A percentile compares a stretch with the other conserved stretches of the same genome.
These are phyloP conservation scores for Penicillium odoratum DNA, from an alignment of 495 filamentous ascomycete genomes.

Conservation along the genomic window DNA sequence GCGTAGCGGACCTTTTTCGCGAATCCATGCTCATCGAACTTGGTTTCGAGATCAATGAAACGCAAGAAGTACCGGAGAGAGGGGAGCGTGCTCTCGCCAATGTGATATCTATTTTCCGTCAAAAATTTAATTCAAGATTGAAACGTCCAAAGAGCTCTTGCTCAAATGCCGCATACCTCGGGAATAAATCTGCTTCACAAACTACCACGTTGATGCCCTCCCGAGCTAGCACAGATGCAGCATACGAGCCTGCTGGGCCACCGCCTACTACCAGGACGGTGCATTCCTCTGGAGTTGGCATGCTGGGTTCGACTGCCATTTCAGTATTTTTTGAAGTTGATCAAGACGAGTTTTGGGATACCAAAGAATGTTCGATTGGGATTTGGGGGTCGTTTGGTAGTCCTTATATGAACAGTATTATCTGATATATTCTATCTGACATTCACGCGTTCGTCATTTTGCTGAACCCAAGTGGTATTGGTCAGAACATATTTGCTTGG, in stretches of 20 bases:
- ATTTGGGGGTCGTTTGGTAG: no score
- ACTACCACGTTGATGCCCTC: conserved; percentile 45
- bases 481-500: no score
- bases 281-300: conserved; percentile 34
- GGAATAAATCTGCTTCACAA: conserved; percentile 48
- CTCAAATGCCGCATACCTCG: conserved; percentile 12
- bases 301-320: background rate
- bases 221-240: conserved; percentile 43
- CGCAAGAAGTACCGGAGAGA: conserved; percentile 49
- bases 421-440: no score
- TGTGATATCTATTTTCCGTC: conserved; percentile 8
- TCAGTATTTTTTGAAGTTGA: no score
- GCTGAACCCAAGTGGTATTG: no score
- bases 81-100: conserved; percentile 47
- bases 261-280: conserved; percentile 49
- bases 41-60: conserved; percentile 48
- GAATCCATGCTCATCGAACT: conserved; percentile 47
- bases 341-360: no score
- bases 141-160: no score
- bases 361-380: no score
- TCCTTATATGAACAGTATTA: no score
- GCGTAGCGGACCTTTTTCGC: conserved; percentile 36
- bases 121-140: background rate
- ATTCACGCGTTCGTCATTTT: no score
- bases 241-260: conserved; percentile 49